Evolutionary conservation across 2,329 filamentous ascomycete genomes (phyloP).

Genomic region (Biscogniauxia marginata): DNA sequence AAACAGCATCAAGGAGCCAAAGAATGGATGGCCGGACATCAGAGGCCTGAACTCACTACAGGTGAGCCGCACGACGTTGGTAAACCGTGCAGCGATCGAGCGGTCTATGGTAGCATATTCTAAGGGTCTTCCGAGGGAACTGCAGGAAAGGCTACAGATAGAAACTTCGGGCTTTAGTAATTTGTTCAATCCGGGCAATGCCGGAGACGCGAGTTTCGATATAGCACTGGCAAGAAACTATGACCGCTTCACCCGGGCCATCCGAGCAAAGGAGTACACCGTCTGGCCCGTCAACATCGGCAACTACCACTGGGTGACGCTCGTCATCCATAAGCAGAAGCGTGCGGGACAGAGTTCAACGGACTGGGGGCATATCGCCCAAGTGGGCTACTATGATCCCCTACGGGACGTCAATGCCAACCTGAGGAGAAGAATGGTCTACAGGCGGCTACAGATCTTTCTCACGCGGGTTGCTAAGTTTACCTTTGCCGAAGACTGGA

Average conservation of each 20-base stretch:
- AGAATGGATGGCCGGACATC: constrained; percentile 15
- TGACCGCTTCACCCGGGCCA: background rate
- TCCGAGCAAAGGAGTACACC: constrained; percentile 17
- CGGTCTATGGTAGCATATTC: constrained; percentile 4
- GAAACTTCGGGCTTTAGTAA: background rate
- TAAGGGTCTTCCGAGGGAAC: background rate
- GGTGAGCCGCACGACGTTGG: constrained; percentile 9
- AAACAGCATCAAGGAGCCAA: constrained; percentile 2
- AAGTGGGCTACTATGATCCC: constrained; percentile 19
- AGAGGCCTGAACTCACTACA: constrained; percentile 21
- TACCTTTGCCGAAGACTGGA: background rate
- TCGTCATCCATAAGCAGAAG: constrained; percentile 18
- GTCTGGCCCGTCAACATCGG: constrained; percentile 18
- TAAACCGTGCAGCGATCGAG: constrained; percentile 18
- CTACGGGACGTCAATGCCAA: background rate
- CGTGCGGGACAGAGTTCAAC: background rate
- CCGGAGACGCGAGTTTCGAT: background rate
- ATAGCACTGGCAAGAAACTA: background rate
- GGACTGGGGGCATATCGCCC: constrained; percentile 12
- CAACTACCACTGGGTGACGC: constrained; percentile 20
- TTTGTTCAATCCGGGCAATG: background rate
- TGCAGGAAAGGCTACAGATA: constrained; percentile 4
- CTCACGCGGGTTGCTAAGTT: constrained; percentile 1
- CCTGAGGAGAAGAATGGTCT: background rate
- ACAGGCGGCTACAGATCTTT: background rate